phyloP scores from a whole-genome alignment of 371 early-diverging fungal genomes.

The Mucor saturninus region DNA sequence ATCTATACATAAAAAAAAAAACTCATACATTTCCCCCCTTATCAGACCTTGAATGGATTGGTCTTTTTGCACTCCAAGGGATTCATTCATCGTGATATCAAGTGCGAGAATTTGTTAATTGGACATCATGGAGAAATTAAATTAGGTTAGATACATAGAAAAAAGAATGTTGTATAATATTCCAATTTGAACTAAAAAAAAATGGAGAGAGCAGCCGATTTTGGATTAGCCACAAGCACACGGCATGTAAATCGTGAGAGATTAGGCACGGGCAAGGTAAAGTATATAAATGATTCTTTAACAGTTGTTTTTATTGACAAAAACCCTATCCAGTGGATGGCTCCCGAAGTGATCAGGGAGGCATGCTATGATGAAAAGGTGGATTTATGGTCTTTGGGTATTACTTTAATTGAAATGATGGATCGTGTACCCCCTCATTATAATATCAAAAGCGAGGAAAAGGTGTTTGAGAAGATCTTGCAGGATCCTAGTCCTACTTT shows the following conservation, averaged over 20 bases:
- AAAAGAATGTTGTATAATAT: neutral
- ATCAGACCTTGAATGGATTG: constrained; percentile 43
- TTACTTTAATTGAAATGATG: constrained; percentile 61
- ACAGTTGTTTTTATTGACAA: too few species aligned
- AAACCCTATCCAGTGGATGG: constrained; percentile 46
- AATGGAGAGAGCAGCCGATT: constrained; percentile 38
- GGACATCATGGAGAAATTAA: constrained; percentile 52
- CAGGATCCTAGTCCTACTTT: constrained; percentile 53
- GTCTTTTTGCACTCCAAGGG: constrained; percentile 46
- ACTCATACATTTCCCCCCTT: neutral
- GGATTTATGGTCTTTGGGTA: constrained; percentile 56
- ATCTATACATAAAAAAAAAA: neutral
- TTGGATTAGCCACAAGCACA: constrained; percentile 50
- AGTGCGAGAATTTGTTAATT: constrained; percentile 54
- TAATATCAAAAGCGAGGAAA: constrained; percentile 40
- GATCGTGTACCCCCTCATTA: constrained; percentile 60
- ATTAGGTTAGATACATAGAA: constrained; percentile 26
- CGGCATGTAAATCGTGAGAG: constrained; percentile 42
- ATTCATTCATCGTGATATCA: constrained; percentile 56
- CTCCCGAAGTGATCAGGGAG: constrained; percentile 55
- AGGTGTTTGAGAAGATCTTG: constrained; percentile 41
- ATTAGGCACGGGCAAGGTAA: constrained; percentile 54
- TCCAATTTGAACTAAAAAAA: neutral
- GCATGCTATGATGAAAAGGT: constrained; percentile 46
- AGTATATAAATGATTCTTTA: neutral